Conservation (phyloP, 2,329 filamentous ascomycete genomes). For the Penicillium sp. region DNA sequence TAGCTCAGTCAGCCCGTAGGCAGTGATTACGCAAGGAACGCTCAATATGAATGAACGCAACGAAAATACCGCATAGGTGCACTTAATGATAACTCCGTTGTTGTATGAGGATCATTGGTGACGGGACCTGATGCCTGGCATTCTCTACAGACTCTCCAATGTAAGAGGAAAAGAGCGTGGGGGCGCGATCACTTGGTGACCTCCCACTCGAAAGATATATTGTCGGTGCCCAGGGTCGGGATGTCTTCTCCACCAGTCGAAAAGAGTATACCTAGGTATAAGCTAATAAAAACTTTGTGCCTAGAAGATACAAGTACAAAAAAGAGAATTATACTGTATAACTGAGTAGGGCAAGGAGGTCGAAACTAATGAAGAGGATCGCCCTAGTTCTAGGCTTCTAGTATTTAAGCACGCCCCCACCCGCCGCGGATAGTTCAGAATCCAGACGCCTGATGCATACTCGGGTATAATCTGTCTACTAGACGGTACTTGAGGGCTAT, state of each 20-base stretch:
- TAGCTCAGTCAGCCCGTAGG: neutral
- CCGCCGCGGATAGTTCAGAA: neutral
- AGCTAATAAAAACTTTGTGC: neutral
- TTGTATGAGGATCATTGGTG: neutral
- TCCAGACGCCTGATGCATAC: neutral
- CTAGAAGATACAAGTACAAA: neutral
- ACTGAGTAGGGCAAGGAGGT: neutral
- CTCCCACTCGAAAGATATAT: neutral
- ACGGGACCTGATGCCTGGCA: too few relatives aligned
- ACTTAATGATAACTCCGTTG: neutral
- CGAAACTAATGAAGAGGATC: neutral
- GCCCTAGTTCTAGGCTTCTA: neutral
- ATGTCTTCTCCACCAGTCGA: neutral
- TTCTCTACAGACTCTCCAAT: neutral
- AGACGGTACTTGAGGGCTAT: too few relatives aligned
- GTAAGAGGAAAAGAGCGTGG: neutral
- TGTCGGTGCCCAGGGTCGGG: neutral
- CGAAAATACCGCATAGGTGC: neutral
- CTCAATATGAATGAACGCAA: neutral
- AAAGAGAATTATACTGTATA: too few relatives aligned
- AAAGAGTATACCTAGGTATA: neutral
- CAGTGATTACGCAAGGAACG: neutral
- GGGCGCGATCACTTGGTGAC: neutral
- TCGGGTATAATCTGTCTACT: neutral
- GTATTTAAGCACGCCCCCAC: neutral